These are phyloP conservation scores for Epichloe coenophiala DNA, from an alignment of 2,329 filamentous ascomycete genomes.

Conservation along the genomic window DNA sequence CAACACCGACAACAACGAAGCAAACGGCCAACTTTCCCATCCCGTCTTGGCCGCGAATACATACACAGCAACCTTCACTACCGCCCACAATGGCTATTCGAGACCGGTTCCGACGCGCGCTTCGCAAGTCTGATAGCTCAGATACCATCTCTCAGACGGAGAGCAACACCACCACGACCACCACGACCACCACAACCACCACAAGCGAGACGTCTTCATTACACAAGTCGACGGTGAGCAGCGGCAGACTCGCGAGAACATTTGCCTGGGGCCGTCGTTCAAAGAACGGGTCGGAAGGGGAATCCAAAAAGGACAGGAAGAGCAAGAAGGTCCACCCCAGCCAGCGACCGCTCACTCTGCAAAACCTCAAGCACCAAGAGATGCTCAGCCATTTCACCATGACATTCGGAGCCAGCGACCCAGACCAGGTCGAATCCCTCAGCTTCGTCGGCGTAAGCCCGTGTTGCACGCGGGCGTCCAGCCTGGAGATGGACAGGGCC, in stretches of 20 bases:
- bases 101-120: conserved; percentile 26
- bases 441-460: conserved; percentile 29
- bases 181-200: conserved; percentile 9
- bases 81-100: conserved; percentile 25
- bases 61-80: not conserved
- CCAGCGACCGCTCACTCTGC: conserved; percentile 30
- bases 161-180: conserved; percentile 16
- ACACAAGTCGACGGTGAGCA: conserved; percentile 15
- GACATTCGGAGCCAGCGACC: conserved; percentile 28
- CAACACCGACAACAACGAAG: not conserved
- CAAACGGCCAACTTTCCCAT: not conserved
- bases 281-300: conserved; percentile 10
- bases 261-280: conserved; percentile 17
- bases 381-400: conserved; percentile 31
- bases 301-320: conserved; percentile 9
- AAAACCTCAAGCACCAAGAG: conserved; percentile 33
- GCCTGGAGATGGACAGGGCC: conserved; percentile 18
- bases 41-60: not conserved
- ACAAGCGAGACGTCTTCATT: conserved; percentile 18
- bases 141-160: conserved; percentile 20
- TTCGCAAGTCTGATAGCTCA: conserved; percentile 22
- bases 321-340: conserved; percentile 26
- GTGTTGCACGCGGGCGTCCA: conserved; percentile 27
- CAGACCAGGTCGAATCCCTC: conserved; percentile 18
- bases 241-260: conserved; percentile 17